A percentile compares a stretch with the other conserved stretches of the same genome.
phyloP scores from a whole-genome alignment of 768 basidiomycete species.

The Tylopilus subfusipes region DNA sequence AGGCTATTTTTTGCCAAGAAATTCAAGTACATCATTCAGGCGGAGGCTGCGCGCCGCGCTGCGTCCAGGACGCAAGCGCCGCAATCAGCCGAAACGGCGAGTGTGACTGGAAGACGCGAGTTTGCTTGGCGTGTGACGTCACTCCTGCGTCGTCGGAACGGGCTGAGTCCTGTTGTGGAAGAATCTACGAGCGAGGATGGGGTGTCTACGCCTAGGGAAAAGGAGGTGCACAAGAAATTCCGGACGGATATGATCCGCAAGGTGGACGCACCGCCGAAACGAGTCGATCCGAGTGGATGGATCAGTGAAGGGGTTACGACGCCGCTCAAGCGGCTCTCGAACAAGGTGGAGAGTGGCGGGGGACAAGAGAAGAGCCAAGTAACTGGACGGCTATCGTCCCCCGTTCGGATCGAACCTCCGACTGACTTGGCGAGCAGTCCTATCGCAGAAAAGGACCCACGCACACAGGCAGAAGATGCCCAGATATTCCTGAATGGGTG shows the following conservation, averaged over 20 bases:
- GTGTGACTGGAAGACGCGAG: slow-evolving; percentile 9
- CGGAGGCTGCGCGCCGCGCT: slow-evolving; percentile 35
- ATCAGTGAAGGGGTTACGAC: slow-evolving; percentile 46
- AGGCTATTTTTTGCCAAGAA: slow-evolving; percentile 71
- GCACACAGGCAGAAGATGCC: not conserved
- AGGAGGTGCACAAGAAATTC: slow-evolving; percentile 34
- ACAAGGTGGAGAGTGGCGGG: slow-evolving; percentile 1
- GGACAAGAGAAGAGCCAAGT: slow-evolving; percentile 1
- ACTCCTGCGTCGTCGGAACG: slow-evolving; percentile 31
- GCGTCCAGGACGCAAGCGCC: slow-evolving; percentile 18
- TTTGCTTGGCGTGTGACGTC: slow-evolving; percentile 32
- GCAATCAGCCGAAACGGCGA: slow-evolving; percentile 21
- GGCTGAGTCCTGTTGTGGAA: slow-evolving; percentile 28
- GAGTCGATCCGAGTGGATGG: slow-evolving; percentile 72
- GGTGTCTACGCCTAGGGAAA: slow-evolving; percentile 14
- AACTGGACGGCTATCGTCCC: slow-evolving; percentile 3
- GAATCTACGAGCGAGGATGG: slow-evolving; percentile 15
- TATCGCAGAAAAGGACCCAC: not conserved
- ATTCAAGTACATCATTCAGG: slow-evolving; percentile 56
- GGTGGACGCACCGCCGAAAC: slow-evolving; percentile 63
- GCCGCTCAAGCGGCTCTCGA: slow-evolving; percentile 20
- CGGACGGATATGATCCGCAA: slow-evolving; percentile 76
- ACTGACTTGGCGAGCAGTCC: not conserved
- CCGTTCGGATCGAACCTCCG: not conserved
- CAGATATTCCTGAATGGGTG: slow-evolving; percentile 6